Percentiles rank a stretch among this genome's conserved stretches.
phyloP scores from a whole-genome alignment of 1,139 yeast genomes.

The Blastobotrys raffinosifermentans region DNA sequence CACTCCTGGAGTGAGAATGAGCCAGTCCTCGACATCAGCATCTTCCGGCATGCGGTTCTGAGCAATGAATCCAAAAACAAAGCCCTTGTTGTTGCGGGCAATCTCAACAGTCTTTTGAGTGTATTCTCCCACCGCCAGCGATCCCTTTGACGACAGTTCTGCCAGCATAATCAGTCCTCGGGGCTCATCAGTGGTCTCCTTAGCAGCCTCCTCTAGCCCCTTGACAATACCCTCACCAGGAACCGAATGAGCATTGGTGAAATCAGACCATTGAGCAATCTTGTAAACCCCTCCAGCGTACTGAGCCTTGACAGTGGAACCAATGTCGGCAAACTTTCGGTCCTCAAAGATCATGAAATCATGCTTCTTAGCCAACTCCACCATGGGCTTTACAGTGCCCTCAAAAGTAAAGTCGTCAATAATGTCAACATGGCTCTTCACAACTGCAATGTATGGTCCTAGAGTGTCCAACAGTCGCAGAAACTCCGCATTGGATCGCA shows the following conservation, averaged over 20 bases:
- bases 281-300: slow-evolving; percentile 84
- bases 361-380: slow-evolving; percentile 66
- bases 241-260: slow-evolving; percentile 96
- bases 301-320: slow-evolving; percentile 95
- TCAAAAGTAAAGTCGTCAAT: slow-evolving; percentile 83
- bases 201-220: slow-evolving; percentile 80
- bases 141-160: slow-evolving; percentile 88
- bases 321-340: slow-evolving; percentile 97
- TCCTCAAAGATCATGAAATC: slow-evolving; percentile 89
- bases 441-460: slow-evolving; percentile 88
- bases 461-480: slow-evolving; percentile 64
- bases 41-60: slow-evolving; percentile 81
- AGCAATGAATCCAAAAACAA: slow-evolving; percentile 95
- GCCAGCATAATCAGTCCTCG: slow-evolving; percentile 94
- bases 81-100: slow-evolving; percentile 79
- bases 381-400: slow-evolving; percentile 67
- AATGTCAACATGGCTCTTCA: slow-evolving; percentile 92
- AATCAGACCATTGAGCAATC: slow-evolving; percentile 92
- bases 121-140: slow-evolving; percentile 88
- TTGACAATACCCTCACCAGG: slow-evolving; percentile 92
- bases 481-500: slow-evolving; percentile 69
- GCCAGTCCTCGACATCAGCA: slow-evolving; percentile 63
- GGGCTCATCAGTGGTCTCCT: slow-evolving; percentile 52
- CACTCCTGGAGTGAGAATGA: slow-evolving; percentile 96
- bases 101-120: slow-evolving; percentile 82